Conservation (phyloP, 768 basidiomycete species). For the Cystoderma amianthinum region DNA sequence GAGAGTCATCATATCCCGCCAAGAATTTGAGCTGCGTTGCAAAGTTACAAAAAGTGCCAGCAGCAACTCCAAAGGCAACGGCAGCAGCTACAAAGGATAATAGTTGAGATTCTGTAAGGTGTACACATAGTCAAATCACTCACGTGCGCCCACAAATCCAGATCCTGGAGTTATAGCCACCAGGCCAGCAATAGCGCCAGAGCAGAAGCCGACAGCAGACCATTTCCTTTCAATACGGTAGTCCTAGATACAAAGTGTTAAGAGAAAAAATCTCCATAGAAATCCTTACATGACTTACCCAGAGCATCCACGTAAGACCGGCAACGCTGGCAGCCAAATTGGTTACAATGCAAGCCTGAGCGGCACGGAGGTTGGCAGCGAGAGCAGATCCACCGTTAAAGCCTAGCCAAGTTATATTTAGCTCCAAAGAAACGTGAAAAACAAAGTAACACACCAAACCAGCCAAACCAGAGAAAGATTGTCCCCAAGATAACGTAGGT, state of each 20-base stretch:
- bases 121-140: conserved; percentile 14
- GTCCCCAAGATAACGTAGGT: conserved; percentile 93
- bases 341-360: conserved; percentile 87
- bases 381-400: conserved; percentile 94
- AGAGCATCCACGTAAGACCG: conserved; percentile 89
- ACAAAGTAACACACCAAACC: conserved; percentile 60
- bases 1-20: conserved; percentile 68
- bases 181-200: conserved; percentile 86
- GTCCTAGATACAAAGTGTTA: conserved; percentile 38
- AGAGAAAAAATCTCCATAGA: background rate
- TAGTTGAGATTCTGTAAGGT: background rate
- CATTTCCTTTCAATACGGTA: conserved; percentile 91
- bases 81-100: conserved; percentile 56
- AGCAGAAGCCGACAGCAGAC: conserved; percentile 93
- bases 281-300: conserved; percentile 36
- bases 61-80: conserved; percentile 79
- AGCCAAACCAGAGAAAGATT: conserved; percentile 89
- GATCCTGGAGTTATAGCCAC: conserved; percentile 86
- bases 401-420: conserved; percentile 15
- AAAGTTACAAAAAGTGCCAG: conserved; percentile 87
- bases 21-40: conserved; percentile 93
- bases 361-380: conserved; percentile 81
- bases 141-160: conserved; percentile 74
- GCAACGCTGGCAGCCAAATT: conserved; percentile 90
- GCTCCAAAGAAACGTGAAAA: background rate